A percentile compares a stretch with the other conserved stretches of the same genome.
phyloP scores from a whole-genome alignment of 352 stramenopile genomes.

The Pythium brachiatum region DNA sequence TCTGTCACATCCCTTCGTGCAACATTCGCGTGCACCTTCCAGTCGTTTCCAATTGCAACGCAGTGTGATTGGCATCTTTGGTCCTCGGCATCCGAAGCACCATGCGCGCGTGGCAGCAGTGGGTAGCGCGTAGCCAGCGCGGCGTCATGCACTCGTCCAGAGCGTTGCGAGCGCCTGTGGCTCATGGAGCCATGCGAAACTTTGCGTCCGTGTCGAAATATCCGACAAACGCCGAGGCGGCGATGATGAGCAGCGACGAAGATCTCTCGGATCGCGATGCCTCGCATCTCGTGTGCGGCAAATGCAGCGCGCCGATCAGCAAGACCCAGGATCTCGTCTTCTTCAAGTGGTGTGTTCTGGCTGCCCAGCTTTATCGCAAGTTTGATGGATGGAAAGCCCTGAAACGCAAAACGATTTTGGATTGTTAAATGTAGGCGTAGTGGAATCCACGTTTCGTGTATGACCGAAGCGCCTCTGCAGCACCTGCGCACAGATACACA shows the following conservation, averaged over 20 bases:
- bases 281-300: slow-evolving; percentile 63
- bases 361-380: too few species aligned
- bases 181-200: slow-evolving; percentile 9
- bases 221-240: slow-evolving; percentile 49
- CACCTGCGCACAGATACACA: slow-evolving; percentile 45
- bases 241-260: slow-evolving; percentile 33
- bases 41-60: slow-evolving; percentile 18
- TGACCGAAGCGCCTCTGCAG: slow-evolving; percentile 59
- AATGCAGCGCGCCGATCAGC: slow-evolving; percentile 61
- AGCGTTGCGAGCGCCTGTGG: background rate
- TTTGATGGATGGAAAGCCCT: background rate
- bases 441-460: slow-evolving; percentile 70
- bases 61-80: slow-evolving; percentile 18
- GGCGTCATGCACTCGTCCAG: background rate
- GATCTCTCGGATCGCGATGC: slow-evolving; percentile 35
- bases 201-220: slow-evolving; percentile 60
- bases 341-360: slow-evolving; percentile 57
- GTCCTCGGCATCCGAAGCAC: background rate
- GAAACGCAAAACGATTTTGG: background rate
- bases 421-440: slow-evolving; percentile 36
- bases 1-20: slow-evolving; percentile 7
- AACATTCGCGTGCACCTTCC: slow-evolving; percentile 14
- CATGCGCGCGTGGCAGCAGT: slow-evolving; percentile 18
- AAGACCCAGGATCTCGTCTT: slow-evolving; percentile 68
- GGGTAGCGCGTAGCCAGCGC: background rate